Conservation (phyloP, 371 early-diverging fungal genomes). For the Syncephalastrum racemosum region DNA sequence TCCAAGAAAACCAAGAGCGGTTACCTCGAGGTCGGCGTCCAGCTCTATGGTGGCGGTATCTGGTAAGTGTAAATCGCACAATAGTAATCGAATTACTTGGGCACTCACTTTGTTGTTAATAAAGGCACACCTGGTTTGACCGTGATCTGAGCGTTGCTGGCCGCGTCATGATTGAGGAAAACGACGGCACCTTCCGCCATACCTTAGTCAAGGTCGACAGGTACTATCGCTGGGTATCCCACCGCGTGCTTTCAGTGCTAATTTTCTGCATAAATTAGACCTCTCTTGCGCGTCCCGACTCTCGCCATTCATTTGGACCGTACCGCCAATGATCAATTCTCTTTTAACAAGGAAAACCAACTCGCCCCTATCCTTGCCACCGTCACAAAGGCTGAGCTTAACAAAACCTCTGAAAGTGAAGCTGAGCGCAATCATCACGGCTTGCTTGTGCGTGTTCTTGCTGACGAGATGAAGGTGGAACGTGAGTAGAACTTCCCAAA, state of each 20-base stretch:
- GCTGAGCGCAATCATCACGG: slow-evolving; percentile 72
- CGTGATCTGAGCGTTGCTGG: slow-evolving; percentile 95
- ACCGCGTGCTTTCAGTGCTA: neutral
- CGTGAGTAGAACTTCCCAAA: slow-evolving; percentile 39
- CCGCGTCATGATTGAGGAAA: slow-evolving; percentile 82
- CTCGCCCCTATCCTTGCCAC: slow-evolving; percentile 88
- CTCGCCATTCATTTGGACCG: slow-evolving; percentile 96
- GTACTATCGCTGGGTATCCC: slow-evolving; percentile 27
- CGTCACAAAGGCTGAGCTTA: slow-evolving; percentile 58
- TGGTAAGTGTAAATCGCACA: slow-evolving; percentile 58
- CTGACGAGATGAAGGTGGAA: slow-evolving; percentile 70
- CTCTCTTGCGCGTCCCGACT: slow-evolving; percentile 94
- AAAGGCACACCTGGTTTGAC: slow-evolving; percentile 98
- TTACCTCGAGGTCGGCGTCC: slow-evolving; percentile 90
- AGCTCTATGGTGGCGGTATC: slow-evolving; percentile 92
- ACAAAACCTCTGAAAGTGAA: slow-evolving; percentile 27
- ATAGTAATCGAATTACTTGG: neutral
- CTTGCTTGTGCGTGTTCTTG: slow-evolving; percentile 70
- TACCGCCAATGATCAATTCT: slow-evolving; percentile 71
- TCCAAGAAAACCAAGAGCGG: slow-evolving; percentile 83
- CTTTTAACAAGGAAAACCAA: slow-evolving; percentile 94
- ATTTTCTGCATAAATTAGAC: slow-evolving; percentile 31
- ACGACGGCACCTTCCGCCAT: slow-evolving; percentile 67
- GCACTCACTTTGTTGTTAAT: neutral
- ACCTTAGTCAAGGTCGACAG: slow-evolving; percentile 76